Evolutionary conservation across 495 filamentous ascomycete genomes (phyloP).

Genomic region (Halenospora varia): DNA sequence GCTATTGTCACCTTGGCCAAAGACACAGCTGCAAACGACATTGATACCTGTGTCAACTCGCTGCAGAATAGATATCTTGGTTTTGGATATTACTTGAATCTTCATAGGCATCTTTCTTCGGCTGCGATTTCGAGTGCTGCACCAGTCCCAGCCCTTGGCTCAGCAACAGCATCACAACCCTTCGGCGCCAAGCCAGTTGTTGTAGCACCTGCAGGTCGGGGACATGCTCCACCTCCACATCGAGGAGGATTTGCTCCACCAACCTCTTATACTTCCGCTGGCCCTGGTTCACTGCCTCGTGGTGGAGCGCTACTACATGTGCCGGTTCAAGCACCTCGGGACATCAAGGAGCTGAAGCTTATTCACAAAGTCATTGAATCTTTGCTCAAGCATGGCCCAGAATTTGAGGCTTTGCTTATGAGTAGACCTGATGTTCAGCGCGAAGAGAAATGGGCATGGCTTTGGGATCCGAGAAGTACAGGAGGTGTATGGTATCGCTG

Average conservation of each 20-base stretch:
- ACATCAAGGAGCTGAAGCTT: slow-evolving; percentile 73
- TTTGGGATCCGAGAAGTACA: slow-evolving; percentile 81
- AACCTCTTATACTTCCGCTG: slow-evolving; percentile 49
- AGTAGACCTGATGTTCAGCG: slow-evolving; percentile 69
- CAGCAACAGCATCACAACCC: slow-evolving; percentile 56
- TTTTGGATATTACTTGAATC: slow-evolving; percentile 75
- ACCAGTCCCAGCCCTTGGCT: slow-evolving; percentile 44
- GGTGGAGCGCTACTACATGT: slow-evolving; percentile 57
- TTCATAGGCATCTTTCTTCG: slow-evolving; percentile 82
- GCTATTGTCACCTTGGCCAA: slow-evolving; percentile 83
- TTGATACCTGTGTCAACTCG: slow-evolving; percentile 72
- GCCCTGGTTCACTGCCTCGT: slow-evolving; percentile 36
- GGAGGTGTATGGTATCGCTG: slow-evolving; percentile 86
- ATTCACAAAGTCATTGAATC: slow-evolving; percentile 87
- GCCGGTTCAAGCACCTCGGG: slow-evolving; percentile 67
- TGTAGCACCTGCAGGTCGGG: slow-evolving; percentile 34
- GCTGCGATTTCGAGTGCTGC: slow-evolving; percentile 59
- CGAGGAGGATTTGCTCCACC: slow-evolving; percentile 83
- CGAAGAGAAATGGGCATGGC: slow-evolving; percentile 88
- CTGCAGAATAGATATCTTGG: slow-evolving; percentile 87
- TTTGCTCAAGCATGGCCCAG: slow-evolving; percentile 72
- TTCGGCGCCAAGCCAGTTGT: slow-evolving; percentile 81
- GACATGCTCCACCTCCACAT: slow-evolving; percentile 55
- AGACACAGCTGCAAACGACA: slow-evolving; percentile 80
- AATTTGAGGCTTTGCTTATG: slow-evolving; percentile 95